Evolutionary conservation across 164 flowering plant genomes (phyloP).

Genomic region (Houttuynia cordata): DNA sequence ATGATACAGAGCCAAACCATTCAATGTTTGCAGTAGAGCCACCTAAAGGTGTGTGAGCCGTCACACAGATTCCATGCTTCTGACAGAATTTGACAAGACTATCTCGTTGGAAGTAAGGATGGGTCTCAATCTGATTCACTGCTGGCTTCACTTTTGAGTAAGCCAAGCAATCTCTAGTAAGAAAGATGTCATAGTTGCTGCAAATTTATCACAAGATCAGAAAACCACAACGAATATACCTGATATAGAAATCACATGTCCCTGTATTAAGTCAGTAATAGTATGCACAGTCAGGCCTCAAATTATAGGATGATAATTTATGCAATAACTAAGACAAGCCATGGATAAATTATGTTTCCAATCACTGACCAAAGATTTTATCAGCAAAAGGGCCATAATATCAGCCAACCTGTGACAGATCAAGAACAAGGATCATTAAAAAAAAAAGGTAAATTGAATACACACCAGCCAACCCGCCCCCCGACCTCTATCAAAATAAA

Average conservation of each 20-base stretch:
- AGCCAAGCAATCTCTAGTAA: conserved; percentile 89
- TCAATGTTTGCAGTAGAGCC: conserved; percentile 76
- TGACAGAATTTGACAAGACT: conserved; percentile 85
- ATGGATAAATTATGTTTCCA: too few species aligned
- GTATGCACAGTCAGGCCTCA: too few species aligned
- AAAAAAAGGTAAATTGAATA: too few species aligned
- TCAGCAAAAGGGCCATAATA: too few species aligned
- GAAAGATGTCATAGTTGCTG: conserved; percentile 89
- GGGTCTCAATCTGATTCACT: conserved; percentile 89
- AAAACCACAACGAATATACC: neutral
- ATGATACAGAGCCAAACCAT: conserved; percentile 81
- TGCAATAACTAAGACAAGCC: too few species aligned
- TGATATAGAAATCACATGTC: neutral
- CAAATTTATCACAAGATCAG: conserved; percentile 12
- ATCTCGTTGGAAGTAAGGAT: conserved; percentile 92
- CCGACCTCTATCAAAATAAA: too few species aligned
- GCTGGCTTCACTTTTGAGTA: conserved; percentile 93
- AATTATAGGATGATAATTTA: too few species aligned
- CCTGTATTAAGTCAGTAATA: neutral
- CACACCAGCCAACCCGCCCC: too few species aligned
- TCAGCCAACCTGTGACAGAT: too few species aligned
- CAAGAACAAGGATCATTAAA: too few species aligned
- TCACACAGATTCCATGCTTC: conserved; percentile 81
- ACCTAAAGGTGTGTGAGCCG: conserved; percentile 90
- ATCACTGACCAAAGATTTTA: too few species aligned